Evolutionary conservation across 768 basidiomycete species (phyloP).

Genomic region (Lactarius trivialis): DNA sequence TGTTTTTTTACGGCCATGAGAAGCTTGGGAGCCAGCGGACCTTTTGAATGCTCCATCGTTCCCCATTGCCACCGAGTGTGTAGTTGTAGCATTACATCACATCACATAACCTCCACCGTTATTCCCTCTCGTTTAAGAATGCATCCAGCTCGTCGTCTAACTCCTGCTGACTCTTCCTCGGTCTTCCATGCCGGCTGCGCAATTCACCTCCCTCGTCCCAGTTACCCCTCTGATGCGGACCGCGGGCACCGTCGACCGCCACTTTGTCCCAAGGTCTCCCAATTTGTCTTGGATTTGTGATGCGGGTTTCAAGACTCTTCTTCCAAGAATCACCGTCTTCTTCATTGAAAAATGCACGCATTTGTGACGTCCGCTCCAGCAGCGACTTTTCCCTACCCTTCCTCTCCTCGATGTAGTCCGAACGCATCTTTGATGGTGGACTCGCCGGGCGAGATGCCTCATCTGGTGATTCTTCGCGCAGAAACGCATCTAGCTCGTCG

Average conservation of each 20-base stretch:
- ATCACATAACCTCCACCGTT: not conserved
- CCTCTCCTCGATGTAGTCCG: conserved; percentile 50
- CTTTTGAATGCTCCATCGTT: not conserved
- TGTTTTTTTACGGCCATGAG: not conserved
- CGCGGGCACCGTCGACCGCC: conserved; percentile 15
- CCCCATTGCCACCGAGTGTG: conserved; percentile 7
- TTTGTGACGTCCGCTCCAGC: conserved; percentile 47
- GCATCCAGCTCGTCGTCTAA: conserved; percentile 80
- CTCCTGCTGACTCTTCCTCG: conserved; percentile 62
- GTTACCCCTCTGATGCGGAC: not conserved
- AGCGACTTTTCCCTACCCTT: conserved; percentile 38
- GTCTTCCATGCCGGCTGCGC: conserved; percentile 32
- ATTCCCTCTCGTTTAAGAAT: conserved; percentile 46
- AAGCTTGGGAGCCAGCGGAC: not conserved
- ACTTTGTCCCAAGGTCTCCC: conserved; percentile 22
- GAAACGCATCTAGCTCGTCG: conserved; percentile 63
- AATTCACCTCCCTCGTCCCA: conserved; percentile 24
- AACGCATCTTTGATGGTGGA: conserved; percentile 61
- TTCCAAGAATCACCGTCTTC: conserved; percentile 27
- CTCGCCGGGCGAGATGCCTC: conserved; percentile 23
- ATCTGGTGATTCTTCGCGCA: conserved; percentile 39
- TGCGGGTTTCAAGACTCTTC: conserved; percentile 40
- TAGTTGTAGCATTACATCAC: not conserved
- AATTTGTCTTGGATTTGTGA: conserved; percentile 25
- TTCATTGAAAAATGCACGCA: conserved; percentile 35